Percentiles rank a stretch among this genome's conserved stretches.
Evolutionary conservation across 1,139 yeast species (phyloP).

Genomic region (Pichiaceae sp.): DNA sequence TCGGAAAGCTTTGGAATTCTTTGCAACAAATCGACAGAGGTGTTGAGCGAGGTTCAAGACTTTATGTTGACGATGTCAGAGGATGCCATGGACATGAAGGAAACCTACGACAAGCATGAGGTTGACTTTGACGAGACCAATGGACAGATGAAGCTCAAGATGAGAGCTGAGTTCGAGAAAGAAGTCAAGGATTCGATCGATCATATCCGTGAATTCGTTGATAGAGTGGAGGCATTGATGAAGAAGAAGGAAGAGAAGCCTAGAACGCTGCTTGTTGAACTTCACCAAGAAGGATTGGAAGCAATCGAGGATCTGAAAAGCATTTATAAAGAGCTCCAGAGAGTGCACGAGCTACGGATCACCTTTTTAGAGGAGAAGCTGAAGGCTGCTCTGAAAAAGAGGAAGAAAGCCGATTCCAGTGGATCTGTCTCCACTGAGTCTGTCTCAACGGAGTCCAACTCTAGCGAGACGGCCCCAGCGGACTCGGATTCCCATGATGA

Average conservation of each 20-base stretch:
- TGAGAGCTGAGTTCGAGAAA: conserved; percentile 24
- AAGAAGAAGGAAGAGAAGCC: conserved; percentile 24
- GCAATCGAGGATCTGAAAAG: conserved; percentile 30
- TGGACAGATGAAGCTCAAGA: conserved; percentile 30
- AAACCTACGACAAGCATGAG: conserved; percentile 32
- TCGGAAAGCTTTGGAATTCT: conserved; percentile 30
- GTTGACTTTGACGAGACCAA: conserved; percentile 45
- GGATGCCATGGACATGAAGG: conserved; percentile 33
- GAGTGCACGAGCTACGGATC: conserved; percentile 34
- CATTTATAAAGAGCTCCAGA: conserved; percentile 29
- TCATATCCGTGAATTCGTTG: conserved; percentile 25
- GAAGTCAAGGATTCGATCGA: conserved; percentile 30
- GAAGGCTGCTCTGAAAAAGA: conserved; percentile 11
- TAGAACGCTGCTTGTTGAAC: conserved; percentile 29
- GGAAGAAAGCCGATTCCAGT: background rate
- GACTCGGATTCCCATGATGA: conserved; percentile 10
- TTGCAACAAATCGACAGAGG: conserved; percentile 31
- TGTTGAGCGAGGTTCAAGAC: conserved; percentile 35
- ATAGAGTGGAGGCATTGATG: conserved; percentile 25
- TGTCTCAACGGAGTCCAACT: background rate
- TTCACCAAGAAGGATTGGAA: conserved; percentile 28
- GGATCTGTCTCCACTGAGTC: background rate
- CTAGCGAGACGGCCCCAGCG: background rate
- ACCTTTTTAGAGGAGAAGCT: conserved; percentile 30
- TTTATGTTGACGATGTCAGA: conserved; percentile 36